phyloP scores from a whole-genome alignment of 176 grass and related monocot genomes.

The Secale cereale region DNA sequence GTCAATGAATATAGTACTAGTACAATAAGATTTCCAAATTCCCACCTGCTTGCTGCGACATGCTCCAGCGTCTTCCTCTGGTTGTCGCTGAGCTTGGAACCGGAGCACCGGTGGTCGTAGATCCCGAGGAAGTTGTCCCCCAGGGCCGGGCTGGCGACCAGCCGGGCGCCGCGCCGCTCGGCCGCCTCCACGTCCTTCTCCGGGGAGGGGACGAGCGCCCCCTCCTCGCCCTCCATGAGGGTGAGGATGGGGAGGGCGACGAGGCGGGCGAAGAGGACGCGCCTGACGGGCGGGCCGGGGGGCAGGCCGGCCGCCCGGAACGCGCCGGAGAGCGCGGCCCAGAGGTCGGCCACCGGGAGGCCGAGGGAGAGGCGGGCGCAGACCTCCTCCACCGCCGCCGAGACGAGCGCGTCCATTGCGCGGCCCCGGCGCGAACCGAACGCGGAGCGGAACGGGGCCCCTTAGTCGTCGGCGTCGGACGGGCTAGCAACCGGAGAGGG shows the following conservation, averaged over 20 bases:
- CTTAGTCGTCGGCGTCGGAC: background rate
- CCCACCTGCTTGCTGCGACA: background rate
- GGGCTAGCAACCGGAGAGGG: background rate
- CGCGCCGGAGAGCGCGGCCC: constrained; percentile 33
- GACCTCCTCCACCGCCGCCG: constrained; percentile 63
- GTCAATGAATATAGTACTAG: background rate
- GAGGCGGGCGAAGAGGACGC: background rate
- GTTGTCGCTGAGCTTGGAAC: background rate
- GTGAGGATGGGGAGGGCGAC: background rate
- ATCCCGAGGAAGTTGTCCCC: constrained; percentile 7
- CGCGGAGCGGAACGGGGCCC: no score
- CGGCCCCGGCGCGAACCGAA: background rate
- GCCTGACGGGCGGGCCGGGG: background rate
- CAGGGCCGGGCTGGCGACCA: background rate
- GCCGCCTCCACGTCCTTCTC: background rate
- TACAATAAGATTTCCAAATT: no score
- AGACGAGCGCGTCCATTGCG: constrained; percentile 68
- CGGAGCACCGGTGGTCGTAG: background rate
- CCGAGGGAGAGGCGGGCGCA: constrained; percentile 47
- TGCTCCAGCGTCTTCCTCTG: background rate
- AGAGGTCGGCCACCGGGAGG: constrained; percentile 51
- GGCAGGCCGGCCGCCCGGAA: constrained; percentile 22
- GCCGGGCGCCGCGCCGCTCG: background rate
- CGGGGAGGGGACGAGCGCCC: background rate
- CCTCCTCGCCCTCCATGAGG: background rate